Conservation (phyloP, 768 basidiomycete species). For the Pisolithus albus region DNA sequence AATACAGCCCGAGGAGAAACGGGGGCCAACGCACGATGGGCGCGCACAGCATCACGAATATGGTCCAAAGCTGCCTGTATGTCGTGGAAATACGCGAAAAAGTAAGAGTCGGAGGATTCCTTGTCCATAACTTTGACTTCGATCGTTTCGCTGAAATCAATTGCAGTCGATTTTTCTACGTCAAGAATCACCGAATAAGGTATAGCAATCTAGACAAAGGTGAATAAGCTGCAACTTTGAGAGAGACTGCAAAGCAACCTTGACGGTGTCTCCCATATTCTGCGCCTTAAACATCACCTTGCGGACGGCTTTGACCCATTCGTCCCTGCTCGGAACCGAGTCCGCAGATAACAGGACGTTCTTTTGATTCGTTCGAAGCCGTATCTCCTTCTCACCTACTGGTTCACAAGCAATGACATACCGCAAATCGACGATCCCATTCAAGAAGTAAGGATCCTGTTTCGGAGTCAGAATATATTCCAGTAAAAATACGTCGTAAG, state of each 20-base stretch:
- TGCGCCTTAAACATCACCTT: constrained; percentile 95
- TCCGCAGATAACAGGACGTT: constrained; percentile 66
- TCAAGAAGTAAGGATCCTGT: constrained; percentile 96
- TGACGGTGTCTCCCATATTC: constrained; percentile 93
- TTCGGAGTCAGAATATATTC: constrained; percentile 2
- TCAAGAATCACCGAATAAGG: constrained; percentile 87
- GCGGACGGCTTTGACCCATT: constrained; percentile 94
- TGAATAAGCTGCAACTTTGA: constrained; percentile 4
- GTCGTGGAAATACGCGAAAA: constrained; percentile 92
- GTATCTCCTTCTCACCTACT: constrained; percentile 69
- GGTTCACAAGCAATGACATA: constrained; percentile 90
- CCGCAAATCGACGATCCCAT: constrained; percentile 91
- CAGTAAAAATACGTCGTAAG: constrained; percentile 11
- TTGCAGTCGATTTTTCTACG: constrained; percentile 78
- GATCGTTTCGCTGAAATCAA: constrained; percentile 96
- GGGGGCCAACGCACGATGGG: constrained; percentile 33
- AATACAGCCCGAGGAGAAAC: constrained; percentile 32
- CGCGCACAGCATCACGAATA: constrained; percentile 71
- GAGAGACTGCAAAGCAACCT: constrained; percentile 39
- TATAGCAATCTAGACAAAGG: constrained; percentile 66
- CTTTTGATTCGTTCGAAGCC: constrained; percentile 78
- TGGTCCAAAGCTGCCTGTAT: constrained; percentile 68
- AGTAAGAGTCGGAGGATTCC: constrained; percentile 77
- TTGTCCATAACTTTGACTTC: constrained; percentile 90
- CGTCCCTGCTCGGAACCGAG: constrained; percentile 76